Evolutionary conservation across 2,329 filamentous ascomycete genomes (phyloP).

Genomic region (Exophiala calicioides): DNA sequence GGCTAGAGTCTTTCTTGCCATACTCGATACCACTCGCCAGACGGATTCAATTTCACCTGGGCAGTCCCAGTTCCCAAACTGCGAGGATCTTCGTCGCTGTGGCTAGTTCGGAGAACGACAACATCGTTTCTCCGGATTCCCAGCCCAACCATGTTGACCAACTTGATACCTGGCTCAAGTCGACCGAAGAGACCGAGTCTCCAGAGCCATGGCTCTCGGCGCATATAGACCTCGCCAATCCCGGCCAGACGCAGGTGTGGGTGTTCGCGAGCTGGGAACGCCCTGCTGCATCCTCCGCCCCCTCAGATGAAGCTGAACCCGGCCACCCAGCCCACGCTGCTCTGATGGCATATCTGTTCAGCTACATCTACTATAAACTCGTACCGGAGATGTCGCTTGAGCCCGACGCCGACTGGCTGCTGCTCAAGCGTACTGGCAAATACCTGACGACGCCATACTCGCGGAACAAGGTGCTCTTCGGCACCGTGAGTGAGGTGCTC

Average conservation of each 20-base stretch:
- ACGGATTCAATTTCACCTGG: conserved; percentile 41
- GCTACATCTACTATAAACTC: conserved; percentile 17
- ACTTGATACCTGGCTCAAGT: background rate
- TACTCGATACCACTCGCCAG: conserved; percentile 41
- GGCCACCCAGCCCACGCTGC: conserved; percentile 7
- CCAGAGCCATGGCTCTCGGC: conserved; percentile 42
- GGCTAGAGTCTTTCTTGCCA: conserved; percentile 40
- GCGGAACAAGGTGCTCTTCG: conserved; percentile 38
- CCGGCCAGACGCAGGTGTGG: conserved; percentile 45
- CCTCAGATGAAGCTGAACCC: background rate
- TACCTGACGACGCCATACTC: conserved; percentile 28
- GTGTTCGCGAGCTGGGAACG: conserved; percentile 45
- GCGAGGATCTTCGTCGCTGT: conserved; percentile 29
- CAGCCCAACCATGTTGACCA: background rate
- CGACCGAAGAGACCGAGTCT: too few relatives aligned
- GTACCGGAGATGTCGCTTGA: conserved; percentile 16
- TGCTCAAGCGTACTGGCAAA: conserved; percentile 25
- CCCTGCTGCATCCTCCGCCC: conserved; percentile 3
- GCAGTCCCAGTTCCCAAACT: conserved; percentile 35
- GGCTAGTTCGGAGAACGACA: background rate
- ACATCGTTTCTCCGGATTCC: background rate
- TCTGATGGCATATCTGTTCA: conserved; percentile 22
- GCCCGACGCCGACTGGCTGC: conserved; percentile 24
- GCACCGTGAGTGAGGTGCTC: conserved; percentile 40
- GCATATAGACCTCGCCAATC: conserved; percentile 41